Percentiles rank a stretch among this genome's conserved stretches.
These are phyloP conservation scores for Ophiostoma australiae DNA, from an alignment of 2,329 filamentous ascomycete species.

Conservation along the genomic window DNA sequence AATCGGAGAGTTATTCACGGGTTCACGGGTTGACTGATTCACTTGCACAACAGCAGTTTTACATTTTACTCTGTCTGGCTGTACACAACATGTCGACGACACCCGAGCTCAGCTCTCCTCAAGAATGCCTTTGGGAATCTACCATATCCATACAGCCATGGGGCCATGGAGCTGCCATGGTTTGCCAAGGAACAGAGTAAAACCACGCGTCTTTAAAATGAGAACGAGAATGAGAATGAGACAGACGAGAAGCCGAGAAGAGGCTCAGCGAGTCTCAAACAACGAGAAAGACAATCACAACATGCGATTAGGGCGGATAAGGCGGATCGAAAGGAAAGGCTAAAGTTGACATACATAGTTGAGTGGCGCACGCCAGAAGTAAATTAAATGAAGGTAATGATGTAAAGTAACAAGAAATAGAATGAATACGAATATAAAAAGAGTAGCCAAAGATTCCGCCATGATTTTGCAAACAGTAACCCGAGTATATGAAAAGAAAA, in stretches of 20 bases:
- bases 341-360: background rate
- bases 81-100: background rate
- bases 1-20: background rate
- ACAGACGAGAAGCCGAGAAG: background rate
- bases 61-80: background rate
- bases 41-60: background rate
- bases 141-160: too few species aligned
- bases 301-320: background rate
- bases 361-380: background rate
- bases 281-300: background rate
- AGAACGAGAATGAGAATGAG: background rate
- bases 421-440: background rate
- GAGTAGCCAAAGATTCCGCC: slow-evolving; percentile 1
- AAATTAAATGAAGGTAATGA: background rate
- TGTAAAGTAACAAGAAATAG: background rate
- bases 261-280: background rate
- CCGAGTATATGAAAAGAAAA: background rate
- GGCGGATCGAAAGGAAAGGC: too few species aligned
- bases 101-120: background rate
- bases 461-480: slow-evolving; percentile 1
- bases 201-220: background rate
- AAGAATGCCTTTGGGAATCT: background rate
- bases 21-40: background rate
- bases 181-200: background rate
- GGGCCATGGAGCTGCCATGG: background rate